Base-by-base conservation (phyloP, 2,329 filamentous ascomycete species). In the Graphilbum sp. region DNA sequence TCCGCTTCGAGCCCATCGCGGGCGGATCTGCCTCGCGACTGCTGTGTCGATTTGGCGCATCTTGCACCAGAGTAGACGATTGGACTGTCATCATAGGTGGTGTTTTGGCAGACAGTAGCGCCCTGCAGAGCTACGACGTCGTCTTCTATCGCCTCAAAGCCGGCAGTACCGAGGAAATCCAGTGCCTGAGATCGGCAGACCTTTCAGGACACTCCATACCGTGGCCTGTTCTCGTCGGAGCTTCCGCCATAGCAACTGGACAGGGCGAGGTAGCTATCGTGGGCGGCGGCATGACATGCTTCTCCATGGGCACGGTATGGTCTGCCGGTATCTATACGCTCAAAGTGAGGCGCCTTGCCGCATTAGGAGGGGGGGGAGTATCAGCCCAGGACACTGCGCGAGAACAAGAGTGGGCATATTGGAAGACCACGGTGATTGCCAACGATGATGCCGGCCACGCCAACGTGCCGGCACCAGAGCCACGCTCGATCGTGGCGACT, bases 221-320 rank as follows among this genome's bases (percentile, higher is more conserved):
- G 10, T 54, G 74, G 38, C 84, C 84, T 12, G 63, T 93, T 6
- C 64, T 93, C 36, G 64, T 85, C 36, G 85, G 87, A 2, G 69
- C 75, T 39, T 75, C 75, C 5, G 61, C 68, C 8, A 55, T 69
- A 13, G 51, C 59, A 21, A 57, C 67, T 1, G 58, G 59, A 21
- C 49, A 60, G 32, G 58, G 63, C 23, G 57, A 67, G 16, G 49
- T 86, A 3, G 49, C 83, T 10, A 59, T 92, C 8, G 55, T 80
- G 35, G 85, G 85, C 2, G 87, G 87, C 15, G 87, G 85, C 29
- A 84, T 81, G 15, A 83, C 85, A 0, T 93, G 85, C 54, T 93
- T 93, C 60, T 86, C 83, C 0, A 93, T 93, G 67, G 86, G 86
- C 2, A 82, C 81, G 7, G 86, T 73, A 50, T 92, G 83, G 82